Evolutionary conservation across 768 basidiomycete genomes (phyloP), one percentile per base, ranked within the genome.

Genomic region (Mycena capillaripes): DNA sequence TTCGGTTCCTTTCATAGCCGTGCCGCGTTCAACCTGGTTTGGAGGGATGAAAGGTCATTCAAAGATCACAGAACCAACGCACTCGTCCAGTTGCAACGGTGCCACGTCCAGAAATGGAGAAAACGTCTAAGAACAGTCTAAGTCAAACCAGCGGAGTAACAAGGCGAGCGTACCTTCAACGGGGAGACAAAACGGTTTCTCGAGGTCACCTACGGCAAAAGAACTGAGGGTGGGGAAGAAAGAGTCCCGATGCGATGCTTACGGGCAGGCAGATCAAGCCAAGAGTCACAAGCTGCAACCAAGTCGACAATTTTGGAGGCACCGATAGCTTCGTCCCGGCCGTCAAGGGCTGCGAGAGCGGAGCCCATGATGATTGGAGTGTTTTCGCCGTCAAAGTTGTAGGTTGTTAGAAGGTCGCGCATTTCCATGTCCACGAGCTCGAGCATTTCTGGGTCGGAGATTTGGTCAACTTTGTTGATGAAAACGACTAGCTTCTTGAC

Each of bases 361-460:
- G 97, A 97, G 53, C 98, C 98, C 94, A 96, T 97, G 79, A 99
- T 82, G 78, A 99, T 98, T n/a, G 98, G 98, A 0, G 98, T 99
- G 77, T 93, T 89, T 82, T 99, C 98, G 64, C 98, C 98, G 77
- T 99, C 98, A 75, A 94, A 99, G 78, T 96, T 95, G 86, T 98
- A 99, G 17, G 91, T 91, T 4, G 91, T 85, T 27, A 99, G 89
- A 14, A 99, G 88, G 80, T 99, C 98, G 70, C 98, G 93, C 92
- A 99, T 99, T 89, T 99, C 98, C 97, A 99, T 99, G 77, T 99
- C 98, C 71, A 99, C 98, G 70, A 99, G 93, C 86, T 98, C 96
- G 67, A 99, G 86, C 97, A 99, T 98, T 88, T 99, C 98, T 7
- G 93, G 91, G 88, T 99, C 98, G 72, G 93, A 90, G 70, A 99